Evolutionary conservation across 352 stramenopile species (phyloP).

Genomic region (Phytophthora hybrid): DNA sequence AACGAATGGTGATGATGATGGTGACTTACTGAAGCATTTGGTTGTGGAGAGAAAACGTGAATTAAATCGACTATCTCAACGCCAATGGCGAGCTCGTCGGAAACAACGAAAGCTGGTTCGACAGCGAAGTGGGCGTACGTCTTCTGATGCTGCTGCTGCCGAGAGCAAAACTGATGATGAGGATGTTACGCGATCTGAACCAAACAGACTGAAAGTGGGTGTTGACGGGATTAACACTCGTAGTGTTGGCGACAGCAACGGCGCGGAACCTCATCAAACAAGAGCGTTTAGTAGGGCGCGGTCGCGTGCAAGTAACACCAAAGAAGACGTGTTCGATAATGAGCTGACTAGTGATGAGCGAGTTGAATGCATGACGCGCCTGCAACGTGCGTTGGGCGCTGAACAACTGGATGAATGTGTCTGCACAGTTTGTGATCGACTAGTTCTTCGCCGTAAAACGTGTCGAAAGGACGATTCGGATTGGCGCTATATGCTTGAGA

Average conservation of each 20-base stretch:
- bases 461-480: neutral
- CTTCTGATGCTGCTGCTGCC: too few relatives aligned
- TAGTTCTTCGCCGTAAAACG: neutral
- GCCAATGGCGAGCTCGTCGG: too few relatives aligned
- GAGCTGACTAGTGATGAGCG: neutral
- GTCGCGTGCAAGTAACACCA: too few relatives aligned
- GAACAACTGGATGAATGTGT: conserved; percentile 6
- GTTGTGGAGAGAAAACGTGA: neutral
- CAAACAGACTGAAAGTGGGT: too few relatives aligned
- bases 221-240: too few relatives aligned
- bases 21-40: neutral
- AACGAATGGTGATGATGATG: neutral
- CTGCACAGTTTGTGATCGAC: conserved; percentile 5
- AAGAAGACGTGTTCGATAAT: neutral
- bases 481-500: neutral
- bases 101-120: too few relatives aligned
- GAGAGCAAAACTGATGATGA: too few relatives aligned
- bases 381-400: neutral
- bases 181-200: too few relatives aligned
- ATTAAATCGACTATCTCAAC: neutral
- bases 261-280: too few relatives aligned
- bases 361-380: neutral
- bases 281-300: too few relatives aligned
- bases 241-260: too few relatives aligned
- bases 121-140: too few relatives aligned